A percentile compares a stretch with the other conserved stretches of the same genome.
These are phyloP conservation scores for Phytophthora parvispora DNA, from an alignment of 352 stramenopile species.

Conservation along the genomic window DNA sequence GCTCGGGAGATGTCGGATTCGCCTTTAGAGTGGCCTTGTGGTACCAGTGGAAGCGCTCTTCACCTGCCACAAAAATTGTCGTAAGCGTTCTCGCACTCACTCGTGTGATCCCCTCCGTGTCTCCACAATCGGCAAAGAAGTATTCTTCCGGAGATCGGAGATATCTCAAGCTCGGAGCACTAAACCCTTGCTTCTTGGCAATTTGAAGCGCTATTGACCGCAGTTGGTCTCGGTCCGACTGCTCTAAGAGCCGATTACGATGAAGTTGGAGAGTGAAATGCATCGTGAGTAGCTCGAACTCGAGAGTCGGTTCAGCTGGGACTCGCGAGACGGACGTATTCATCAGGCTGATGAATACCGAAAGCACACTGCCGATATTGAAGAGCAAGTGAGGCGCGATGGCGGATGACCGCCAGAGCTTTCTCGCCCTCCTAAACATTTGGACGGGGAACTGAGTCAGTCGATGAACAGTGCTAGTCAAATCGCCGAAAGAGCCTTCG, in stretches of 20 bases:
- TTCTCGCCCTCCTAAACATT: conserved; percentile 40
- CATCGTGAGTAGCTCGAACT: conserved; percentile 56
- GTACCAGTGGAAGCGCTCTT: conserved; percentile 80
- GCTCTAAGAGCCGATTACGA: conserved; percentile 42
- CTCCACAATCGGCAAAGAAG: conserved; percentile 58
- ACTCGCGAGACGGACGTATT: conserved; percentile 40
- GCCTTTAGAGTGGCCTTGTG: conserved; percentile 44
- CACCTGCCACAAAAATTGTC: conserved; percentile 54
- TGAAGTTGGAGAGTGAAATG: conserved; percentile 52
- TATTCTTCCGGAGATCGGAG: conserved; percentile 33
- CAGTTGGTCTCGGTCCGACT: conserved; percentile 18
- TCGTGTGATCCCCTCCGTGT: conserved; percentile 49
- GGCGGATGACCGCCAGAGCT: conserved; percentile 38
- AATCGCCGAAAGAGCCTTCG: conserved; percentile 23
- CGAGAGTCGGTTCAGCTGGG: conserved; percentile 20
- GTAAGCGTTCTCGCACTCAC: conserved; percentile 36
- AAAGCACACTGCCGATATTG: conserved; percentile 53
- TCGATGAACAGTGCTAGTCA: conserved; percentile 26
- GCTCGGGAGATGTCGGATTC: conserved; percentile 9
- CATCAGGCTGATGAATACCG: conserved; percentile 57
- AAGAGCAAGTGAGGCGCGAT: conserved; percentile 52
- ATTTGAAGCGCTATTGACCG: conserved; percentile 25
- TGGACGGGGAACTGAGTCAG: conserved; percentile 56
- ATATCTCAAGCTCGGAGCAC: conserved; percentile 28
- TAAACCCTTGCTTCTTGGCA: conserved; percentile 54